phyloP scores from a whole-genome alignment of 495 filamentous ascomycete species.

The Pyrenopolyporus hunteri region DNA sequence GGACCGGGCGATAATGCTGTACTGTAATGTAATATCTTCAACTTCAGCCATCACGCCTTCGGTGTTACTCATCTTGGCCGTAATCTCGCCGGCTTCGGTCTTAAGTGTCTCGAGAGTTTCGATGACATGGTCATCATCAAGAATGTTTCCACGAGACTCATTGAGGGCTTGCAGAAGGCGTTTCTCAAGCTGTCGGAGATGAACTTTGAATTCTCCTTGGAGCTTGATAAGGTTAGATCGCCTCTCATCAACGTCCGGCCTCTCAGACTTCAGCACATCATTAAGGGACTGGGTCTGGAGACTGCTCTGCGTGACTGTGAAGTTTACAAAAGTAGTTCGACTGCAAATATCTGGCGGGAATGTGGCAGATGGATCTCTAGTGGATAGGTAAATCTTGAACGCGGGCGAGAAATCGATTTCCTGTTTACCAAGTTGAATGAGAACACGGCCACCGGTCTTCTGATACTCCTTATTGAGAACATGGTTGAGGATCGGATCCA shows the following conservation, averaged over 20 bases:
- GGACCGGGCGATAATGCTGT: conserved; percentile 87
- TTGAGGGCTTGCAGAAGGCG: conserved; percentile 92
- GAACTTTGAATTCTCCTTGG: conserved; percentile 97
- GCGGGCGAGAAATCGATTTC: conserved; percentile 99
- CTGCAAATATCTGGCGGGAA: conserved; percentile 99
- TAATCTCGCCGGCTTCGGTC: conserved; percentile 95
- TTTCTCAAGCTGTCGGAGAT: conserved; percentile 95
- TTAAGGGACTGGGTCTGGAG: conserved; percentile 97
- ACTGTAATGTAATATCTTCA: conserved; percentile 89
- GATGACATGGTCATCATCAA: conserved; percentile 97
- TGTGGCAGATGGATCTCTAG: conserved; percentile 90
- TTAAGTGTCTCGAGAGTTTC: conserved; percentile 98
- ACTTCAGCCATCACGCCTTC: conserved; percentile 98
- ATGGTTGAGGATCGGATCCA: conserved; percentile 97
- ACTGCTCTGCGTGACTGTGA: conserved; percentile 98
- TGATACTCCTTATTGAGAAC: conserved; percentile 99
- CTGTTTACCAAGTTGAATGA: conserved; percentile 97
- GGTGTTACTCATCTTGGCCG: conserved; percentile 92
- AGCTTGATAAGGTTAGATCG: conserved; percentile 96
- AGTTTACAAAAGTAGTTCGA: conserved; percentile 98
- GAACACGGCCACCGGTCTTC: conserved; percentile 96
- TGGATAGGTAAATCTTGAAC: conserved; percentile 95
- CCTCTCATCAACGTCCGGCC: conserved; percentile 96
- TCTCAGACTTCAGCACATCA: conserved; percentile 94
- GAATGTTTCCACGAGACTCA: conserved; percentile 95